Evolutionary conservation across 306 rosid species (phyloP).

Genomic region (Glycyrrhiza uralensis): DNA sequence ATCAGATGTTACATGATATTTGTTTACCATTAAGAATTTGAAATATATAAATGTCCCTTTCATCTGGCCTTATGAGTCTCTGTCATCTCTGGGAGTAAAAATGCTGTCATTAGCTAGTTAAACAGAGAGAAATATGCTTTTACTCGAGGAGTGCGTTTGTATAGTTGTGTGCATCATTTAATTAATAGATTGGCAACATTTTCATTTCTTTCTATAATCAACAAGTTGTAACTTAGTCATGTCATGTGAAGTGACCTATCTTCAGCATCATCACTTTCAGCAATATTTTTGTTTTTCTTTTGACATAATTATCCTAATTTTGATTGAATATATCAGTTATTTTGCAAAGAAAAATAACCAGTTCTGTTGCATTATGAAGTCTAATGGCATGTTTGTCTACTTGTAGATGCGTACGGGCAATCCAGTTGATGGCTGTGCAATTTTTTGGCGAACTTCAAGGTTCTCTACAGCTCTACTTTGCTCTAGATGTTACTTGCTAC

Average conservation of each 20-base stretch:
- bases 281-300: not conserved
- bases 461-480: slow-evolving; percentile 28
- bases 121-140: not conserved
- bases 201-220: not conserved
- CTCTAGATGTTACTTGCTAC: slow-evolving; percentile 9
- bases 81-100: slow-evolving; percentile 12
- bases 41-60: not conserved
- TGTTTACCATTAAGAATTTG: not conserved
- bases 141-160: not conserved
- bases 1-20: not conserved
- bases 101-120: slow-evolving; percentile 14
- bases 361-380: slow-evolving; percentile 15
- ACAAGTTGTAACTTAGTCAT: not conserved
- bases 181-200: slow-evolving; percentile 8
- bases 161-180: not conserved
- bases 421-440: slow-evolving; percentile 89
- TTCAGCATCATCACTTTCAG: slow-evolving; percentile 18
- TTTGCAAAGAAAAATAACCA: not conserved
- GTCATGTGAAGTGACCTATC: not conserved
- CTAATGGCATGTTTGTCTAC: slow-evolving; percentile 41
- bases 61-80: not conserved
- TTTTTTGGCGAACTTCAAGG: slow-evolving; percentile 92
- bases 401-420: slow-evolving; percentile 87
- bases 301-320: not conserved
- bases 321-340: slow-evolving; percentile 12